A percentile compares a stretch with the other conserved stretches of the same genome.
These are phyloP conservation scores for Babesia bigemina DNA, from an alignment of 169 alveolate species.

Conservation along the genomic window DNA sequence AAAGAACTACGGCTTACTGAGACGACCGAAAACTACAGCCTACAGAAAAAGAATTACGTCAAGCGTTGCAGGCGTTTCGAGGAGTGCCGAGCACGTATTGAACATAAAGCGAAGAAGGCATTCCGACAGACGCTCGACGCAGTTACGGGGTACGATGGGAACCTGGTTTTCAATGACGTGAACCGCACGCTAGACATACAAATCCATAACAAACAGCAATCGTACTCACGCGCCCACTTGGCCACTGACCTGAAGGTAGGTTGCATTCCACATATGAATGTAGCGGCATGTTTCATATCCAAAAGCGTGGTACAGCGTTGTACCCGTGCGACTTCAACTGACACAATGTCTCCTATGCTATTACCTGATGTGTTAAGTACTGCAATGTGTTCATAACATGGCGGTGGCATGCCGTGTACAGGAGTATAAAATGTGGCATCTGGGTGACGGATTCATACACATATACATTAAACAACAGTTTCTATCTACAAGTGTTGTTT, in stretches of 20 bases:
- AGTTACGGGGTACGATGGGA: conserved; percentile 67
- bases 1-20: conserved; percentile 45
- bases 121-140: conserved; percentile 59
- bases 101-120: conserved; percentile 43
- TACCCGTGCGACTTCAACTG: neutral
- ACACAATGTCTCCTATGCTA: neutral
- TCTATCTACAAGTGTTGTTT: no score
- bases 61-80: conserved; percentile 48
- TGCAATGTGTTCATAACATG: no score
- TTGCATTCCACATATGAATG: no score
- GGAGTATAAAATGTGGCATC: no score
- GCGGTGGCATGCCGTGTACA: no score
- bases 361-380: neutral
- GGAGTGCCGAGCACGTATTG: conserved; percentile 48
- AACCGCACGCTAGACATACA: conserved; percentile 64
- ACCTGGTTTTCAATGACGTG: conserved; percentile 64
- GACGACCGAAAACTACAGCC: conserved; percentile 49
- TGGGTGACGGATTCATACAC: no score
- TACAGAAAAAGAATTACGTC: conserved; percentile 51
- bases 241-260: conserved; percentile 64
- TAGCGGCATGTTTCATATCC: neutral
- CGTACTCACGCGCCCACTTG: conserved; percentile 54
- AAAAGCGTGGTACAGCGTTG: neutral
- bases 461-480: no score
- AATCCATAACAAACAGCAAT: conserved; percentile 64